A percentile compares a stretch with the other conserved stretches of the same genome.
These are phyloP conservation scores for Suillus alpinus DNA, from an alignment of 768 basidiomycete genomes.

Conservation along the genomic window DNA sequence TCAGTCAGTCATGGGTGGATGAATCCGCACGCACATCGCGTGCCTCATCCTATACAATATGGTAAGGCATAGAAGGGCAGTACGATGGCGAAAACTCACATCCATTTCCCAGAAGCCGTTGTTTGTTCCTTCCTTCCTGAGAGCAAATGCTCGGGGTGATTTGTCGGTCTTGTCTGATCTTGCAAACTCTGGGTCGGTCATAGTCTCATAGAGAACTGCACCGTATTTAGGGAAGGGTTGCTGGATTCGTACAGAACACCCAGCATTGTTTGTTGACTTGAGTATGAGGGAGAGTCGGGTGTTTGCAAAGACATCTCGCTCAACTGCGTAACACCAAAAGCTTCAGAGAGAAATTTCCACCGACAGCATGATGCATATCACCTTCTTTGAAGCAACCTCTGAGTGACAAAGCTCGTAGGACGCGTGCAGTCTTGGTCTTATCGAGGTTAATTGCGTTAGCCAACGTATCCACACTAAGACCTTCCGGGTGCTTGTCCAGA, in stretches of 20 bases:
- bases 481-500: constrained; percentile 22
- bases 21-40: constrained; percentile 12
- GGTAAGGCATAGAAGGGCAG: neutral
- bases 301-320: constrained; percentile 28
- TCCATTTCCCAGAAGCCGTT: constrained; percentile 24
- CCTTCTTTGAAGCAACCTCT: constrained; percentile 32
- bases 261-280: constrained; percentile 12
- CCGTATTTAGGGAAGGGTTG: constrained; percentile 15
- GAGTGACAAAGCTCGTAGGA: constrained; percentile 29
- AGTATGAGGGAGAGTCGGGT: constrained; percentile 32
- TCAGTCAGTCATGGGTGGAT: neutral
- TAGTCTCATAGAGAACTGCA: constrained; percentile 18
- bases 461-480: constrained; percentile 26
- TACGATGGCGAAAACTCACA: constrained; percentile 8
- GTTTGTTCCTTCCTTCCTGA: constrained; percentile 13
- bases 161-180: constrained; percentile 17
- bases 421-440: constrained; percentile 25
- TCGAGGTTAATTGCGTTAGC: constrained; percentile 20
- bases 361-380: neutral
- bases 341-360: neutral
- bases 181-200: constrained; percentile 25
- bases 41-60: constrained; percentile 10
- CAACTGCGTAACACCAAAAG: constrained; percentile 14
- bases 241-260: constrained; percentile 7
- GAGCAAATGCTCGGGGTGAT: constrained; percentile 17